Base-by-base conservation (phyloP, 2,329 filamentous ascomycete species). In the Colletotrichum camelliae region DNA sequence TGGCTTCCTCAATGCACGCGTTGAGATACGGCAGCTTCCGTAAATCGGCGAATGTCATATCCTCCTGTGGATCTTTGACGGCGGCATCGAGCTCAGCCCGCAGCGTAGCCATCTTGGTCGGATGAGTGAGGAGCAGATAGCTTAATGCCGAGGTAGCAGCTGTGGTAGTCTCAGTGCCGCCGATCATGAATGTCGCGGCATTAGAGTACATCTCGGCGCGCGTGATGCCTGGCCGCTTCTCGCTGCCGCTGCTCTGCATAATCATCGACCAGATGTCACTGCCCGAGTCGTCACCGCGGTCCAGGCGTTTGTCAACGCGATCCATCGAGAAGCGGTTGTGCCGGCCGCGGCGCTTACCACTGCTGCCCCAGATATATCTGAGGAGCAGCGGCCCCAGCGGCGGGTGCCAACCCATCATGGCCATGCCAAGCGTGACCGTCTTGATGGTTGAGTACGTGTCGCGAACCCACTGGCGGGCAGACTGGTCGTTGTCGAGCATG, bases 91-190 rank as follows among this genome's bases (percentile, higher is more conserved):
- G 80, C 79, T 89, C 88, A 1, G 81, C 27, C 2, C 78, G 78
- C 15, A 88, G 58, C 52, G 77, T 84, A 21, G 80, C 62, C n/a
- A 85, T 77, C 6, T 75, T 78, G 1, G 80, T 67, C 0, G 83
- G 84, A 37, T 85, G 82, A 5, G 37, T 80, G 2, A 80, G 73
- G 7, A 90, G 80, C 2, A 86, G 81, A 69, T 84, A 89, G 0
- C 84, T 86, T 0, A 82, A 79, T 4, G 87, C 87, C 0, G 82
- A 80, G 5, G 89, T 80, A 7, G 84, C 79, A 2, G 87, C 87
- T 0, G 87, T 87, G 0, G 87, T 89, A 0, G 88, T 89, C 73
- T 89, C 87, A 10, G 82, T 84, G 0, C 87, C 87, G 1, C 85
- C 87, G 16, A 83, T 43, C 57, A 84, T 80, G n/a, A 84, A 66